Evolutionary conservation across 1,284 basidiomycete genomes (phyloP).

Genomic region (Blastosporella zonata): DNA sequence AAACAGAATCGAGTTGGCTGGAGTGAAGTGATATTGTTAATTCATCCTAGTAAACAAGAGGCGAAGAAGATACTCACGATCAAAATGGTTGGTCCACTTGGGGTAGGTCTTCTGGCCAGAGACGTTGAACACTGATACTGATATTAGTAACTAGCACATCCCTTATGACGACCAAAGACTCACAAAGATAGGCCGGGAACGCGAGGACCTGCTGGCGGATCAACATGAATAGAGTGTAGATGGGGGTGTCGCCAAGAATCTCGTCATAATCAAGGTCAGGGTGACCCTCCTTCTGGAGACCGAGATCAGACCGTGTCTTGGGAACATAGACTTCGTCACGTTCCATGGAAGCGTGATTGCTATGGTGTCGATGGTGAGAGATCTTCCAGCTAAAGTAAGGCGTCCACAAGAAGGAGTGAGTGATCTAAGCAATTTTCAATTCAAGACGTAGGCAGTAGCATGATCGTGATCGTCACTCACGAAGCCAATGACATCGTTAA

Average conservation of each 20-base stretch:
- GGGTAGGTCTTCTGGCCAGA: constrained; percentile 70
- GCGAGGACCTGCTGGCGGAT: constrained; percentile 69
- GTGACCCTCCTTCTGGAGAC: constrained; percentile 35
- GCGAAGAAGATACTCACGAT: constrained; percentile 42
- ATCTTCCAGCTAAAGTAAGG: constrained; percentile 56
- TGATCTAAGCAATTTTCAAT: constrained; percentile 13
- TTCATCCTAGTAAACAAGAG: constrained; percentile 32
- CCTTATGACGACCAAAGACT: constrained; percentile 20
- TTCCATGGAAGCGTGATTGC: constrained; percentile 54
- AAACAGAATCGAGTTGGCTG: constrained; percentile 55
- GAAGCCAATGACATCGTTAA: constrained; percentile 41
- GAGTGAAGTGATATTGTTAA: neutral
- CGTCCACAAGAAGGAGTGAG: constrained; percentile 47
- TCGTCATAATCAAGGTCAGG: constrained; percentile 49
- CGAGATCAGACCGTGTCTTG: constrained; percentile 50
- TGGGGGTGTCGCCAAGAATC: constrained; percentile 54
- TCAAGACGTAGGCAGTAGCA: neutral
- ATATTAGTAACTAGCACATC: constrained; percentile 59
- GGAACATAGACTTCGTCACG: constrained; percentile 62
- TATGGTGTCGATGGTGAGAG: constrained; percentile 51
- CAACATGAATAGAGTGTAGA: constrained; percentile 54
- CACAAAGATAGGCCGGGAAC: constrained; percentile 56
- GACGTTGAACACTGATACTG: constrained; percentile 52
- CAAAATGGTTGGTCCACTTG: constrained; percentile 58
- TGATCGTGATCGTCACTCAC: constrained; percentile 20